Conservation (phyloP, 495 filamentous ascomycete species). For the Hypoxylon subgilvum region DNA sequence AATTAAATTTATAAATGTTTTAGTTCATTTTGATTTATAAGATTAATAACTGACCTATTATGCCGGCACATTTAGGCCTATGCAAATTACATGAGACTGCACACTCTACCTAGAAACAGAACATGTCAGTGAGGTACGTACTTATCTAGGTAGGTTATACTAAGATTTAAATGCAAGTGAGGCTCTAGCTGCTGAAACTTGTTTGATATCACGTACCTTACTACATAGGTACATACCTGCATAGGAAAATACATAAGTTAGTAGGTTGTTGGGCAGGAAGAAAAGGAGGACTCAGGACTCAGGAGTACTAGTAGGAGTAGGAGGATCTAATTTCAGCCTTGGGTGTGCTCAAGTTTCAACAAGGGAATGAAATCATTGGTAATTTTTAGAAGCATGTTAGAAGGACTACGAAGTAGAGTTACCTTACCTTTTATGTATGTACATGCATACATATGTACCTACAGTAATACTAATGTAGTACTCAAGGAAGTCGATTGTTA, state of each 20-base stretch:
- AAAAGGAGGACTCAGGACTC: constrained; percentile 3
- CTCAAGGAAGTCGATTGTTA: too few relatives aligned
- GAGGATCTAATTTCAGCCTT: constrained; percentile 17
- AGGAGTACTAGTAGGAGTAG: constrained; percentile 1
- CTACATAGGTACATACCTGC: constrained; percentile 5
- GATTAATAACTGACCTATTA: constrained; percentile 1
- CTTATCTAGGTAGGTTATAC: background rate
- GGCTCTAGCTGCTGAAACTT: constrained; percentile 24
- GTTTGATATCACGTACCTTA: constrained; percentile 14
- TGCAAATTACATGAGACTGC: constrained; percentile 19
- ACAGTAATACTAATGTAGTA: too few relatives aligned
- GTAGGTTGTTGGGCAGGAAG: too few relatives aligned
- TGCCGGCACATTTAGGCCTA: constrained; percentile 1
- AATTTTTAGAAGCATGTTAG: too few relatives aligned
- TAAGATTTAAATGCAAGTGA: constrained; percentile 9
- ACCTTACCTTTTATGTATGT: too few relatives aligned
- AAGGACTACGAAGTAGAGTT: too few relatives aligned
- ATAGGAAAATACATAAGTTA: too few relatives aligned
- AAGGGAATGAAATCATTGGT: constrained; percentile 2
- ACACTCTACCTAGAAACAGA: background rate
- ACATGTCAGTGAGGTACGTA: background rate
- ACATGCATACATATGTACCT: too few relatives aligned
- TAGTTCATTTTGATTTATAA: constrained; percentile 7
- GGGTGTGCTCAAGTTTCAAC: constrained; percentile 30
- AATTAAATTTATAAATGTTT: constrained; percentile 15